These are phyloP conservation scores for Tephrocybe sp. DNA, from an alignment of 768 basidiomycete species.

Conservation along the genomic window DNA sequence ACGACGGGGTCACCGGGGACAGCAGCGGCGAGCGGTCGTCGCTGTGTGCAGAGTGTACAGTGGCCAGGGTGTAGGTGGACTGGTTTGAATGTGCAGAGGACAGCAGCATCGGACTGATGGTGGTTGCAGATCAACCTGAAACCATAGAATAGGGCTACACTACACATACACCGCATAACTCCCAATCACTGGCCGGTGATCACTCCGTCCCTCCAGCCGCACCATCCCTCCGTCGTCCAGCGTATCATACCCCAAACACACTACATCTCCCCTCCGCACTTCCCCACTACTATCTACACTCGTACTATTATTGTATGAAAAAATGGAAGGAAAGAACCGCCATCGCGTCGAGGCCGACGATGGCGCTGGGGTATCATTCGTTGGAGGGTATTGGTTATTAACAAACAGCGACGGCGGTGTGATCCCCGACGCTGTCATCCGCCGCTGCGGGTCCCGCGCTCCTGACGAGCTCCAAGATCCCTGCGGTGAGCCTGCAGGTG, in stretches of 20 bases:
- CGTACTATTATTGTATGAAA: conserved; percentile 33
- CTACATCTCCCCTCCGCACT: conserved; percentile 68
- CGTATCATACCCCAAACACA: conserved; percentile 70
- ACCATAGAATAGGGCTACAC: conserved; percentile 19
- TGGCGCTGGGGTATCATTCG: conserved; percentile 6
- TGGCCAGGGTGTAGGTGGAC: conserved; percentile 63
- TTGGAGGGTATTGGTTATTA: conserved; percentile 4
- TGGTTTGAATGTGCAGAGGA: conserved; percentile 20
- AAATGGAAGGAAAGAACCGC: conserved; percentile 52
- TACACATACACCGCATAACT: conserved; percentile 60
- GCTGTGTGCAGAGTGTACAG: conserved; percentile 39
- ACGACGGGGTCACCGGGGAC: conserved; percentile 41
- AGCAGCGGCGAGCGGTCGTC: conserved; percentile 42
- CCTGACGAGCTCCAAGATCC: no score
- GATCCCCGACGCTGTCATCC: conserved; percentile 17
- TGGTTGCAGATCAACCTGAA: not conserved
- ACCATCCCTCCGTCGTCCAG: conserved; percentile 76
- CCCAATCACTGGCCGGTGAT: conserved; percentile 85
- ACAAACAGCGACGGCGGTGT: not conserved
- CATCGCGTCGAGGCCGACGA: conserved; percentile 30
- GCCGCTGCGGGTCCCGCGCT: not conserved
- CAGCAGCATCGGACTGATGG: not conserved
- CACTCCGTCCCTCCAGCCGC: conserved; percentile 72
- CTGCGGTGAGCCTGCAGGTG: no score
- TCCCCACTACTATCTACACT: conserved; percentile 11